Evolutionary conservation across 2,329 filamentous ascomycete genomes (phyloP), one percentile per base, ranked within the genome.

Genomic region (Botrytis sinoallii): DNA sequence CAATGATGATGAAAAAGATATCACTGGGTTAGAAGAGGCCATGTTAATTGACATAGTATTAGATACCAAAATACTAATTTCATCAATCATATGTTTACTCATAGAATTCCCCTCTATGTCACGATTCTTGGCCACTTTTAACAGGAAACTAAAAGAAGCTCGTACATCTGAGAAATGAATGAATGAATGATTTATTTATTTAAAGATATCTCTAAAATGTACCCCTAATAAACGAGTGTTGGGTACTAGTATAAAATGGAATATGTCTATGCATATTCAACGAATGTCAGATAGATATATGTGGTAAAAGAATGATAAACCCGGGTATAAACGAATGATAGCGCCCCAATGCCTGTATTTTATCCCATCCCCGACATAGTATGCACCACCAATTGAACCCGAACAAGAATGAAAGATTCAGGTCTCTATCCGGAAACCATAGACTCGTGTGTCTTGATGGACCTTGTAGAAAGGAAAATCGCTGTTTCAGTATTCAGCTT

Each of bases 91-190:
- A 9, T n/a, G n/a, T 18, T 18, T 57, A 14, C n/a, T 57, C 3
- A 29, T 29, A 9, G 7, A n/a, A 18, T 18, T 18, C 3, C 10
- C 0, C 14, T 55, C 3, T 3, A 3, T 55, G 2, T 7, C 22
- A 35, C 1, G 25, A 25, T n/a, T 25, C 7, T 25, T 12, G 9
- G 1, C 18, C 16, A 29, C n/a, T 29, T 29, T 44, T 1, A 64
- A 29, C 3, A 7, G 38, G 7, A 14, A 2, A 20, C 9, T 3
- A 3, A 18, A 44, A 20, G 0, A 29, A 29, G 25, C 5, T 55
- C 25, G 5, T 32, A 29, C n/a, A 9, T 57, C n/a, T 55, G 14
- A 57, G 48, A 52, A 52, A 52, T 14, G 4, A n/a, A 48, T 48
- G 4, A 22, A 14, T 40, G 20, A 25, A 48, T 35, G 38, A 29